These are phyloP conservation scores for Botryotinia narcissicola DNA, from an alignment of 2,329 filamentous ascomycete species.

Conservation along the genomic window DNA sequence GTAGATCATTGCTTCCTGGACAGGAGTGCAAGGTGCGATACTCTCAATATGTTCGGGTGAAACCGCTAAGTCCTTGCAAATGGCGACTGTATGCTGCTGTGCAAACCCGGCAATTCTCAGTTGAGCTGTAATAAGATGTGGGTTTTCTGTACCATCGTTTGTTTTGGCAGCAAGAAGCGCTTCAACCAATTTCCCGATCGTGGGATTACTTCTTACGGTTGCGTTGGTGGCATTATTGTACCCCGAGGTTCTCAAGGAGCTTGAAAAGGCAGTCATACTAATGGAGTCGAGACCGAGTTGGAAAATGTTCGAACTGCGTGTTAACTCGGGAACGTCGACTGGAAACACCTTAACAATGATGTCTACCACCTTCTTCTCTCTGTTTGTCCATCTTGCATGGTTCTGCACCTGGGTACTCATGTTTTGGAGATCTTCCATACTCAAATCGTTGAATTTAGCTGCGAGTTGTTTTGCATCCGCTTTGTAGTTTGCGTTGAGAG, in stretches of 20 bases:
- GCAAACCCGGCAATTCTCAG: conserved; percentile 42
- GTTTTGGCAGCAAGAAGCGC: conserved; percentile 29
- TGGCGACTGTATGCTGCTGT: conserved; percentile 33
- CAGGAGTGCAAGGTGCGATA: conserved; percentile 76
- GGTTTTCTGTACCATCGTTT: conserved; percentile 25
- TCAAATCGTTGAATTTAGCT: conserved; percentile 61
- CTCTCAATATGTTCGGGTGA: conserved; percentile 59
- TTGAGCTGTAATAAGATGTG: conserved; percentile 40
- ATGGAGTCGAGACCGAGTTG: conserved; percentile 88
- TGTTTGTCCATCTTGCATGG: conserved; percentile 39
- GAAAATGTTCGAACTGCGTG: conserved; percentile 68
- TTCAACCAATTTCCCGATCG: conserved; percentile 47
- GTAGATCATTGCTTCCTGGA: conserved; percentile 85
- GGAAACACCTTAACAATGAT: conserved; percentile 47
- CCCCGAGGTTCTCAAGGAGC: conserved; percentile 60
- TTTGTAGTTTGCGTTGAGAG: conserved; percentile 87
- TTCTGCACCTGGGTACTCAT: conserved; percentile 44
- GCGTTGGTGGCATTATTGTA: conserved; percentile 61
- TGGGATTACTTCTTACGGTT: conserved; percentile 61
- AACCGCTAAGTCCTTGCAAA: conserved; percentile 50
- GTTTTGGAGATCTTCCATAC: conserved; percentile 57
- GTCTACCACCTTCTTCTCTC: conserved; percentile 49
- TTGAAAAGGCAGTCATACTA: conserved; percentile 69
- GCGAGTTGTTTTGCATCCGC: conserved; percentile 71
- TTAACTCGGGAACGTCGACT: conserved; percentile 41